Percentiles rank a stretch among this genome's conserved stretches.
phyloP scores from a whole-genome alignment of 306 rosid genomes.

The Lupinus albus region DNA sequence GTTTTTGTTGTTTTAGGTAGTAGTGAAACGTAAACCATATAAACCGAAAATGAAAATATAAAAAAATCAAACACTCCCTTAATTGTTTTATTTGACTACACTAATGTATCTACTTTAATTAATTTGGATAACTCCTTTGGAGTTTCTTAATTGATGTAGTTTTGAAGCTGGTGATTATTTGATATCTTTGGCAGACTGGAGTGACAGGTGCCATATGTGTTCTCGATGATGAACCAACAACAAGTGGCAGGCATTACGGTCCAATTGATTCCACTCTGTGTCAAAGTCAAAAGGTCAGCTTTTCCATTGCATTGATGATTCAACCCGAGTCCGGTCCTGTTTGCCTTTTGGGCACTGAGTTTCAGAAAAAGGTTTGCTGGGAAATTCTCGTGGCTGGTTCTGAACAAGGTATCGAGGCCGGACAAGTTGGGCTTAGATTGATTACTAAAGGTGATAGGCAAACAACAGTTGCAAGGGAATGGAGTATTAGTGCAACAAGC shows the following conservation, averaged over 20 bases:
- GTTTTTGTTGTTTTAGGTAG: no score
- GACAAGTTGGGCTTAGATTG: slow-evolving; percentile 98
- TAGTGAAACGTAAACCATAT: background rate
- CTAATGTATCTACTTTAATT: slow-evolving; percentile 3
- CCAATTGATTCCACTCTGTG: slow-evolving; percentile 78
- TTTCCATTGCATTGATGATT: slow-evolving; percentile 85
- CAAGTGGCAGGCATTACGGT: slow-evolving; percentile 88
- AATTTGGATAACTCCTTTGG: slow-evolving; percentile 2
- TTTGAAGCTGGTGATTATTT: slow-evolving; percentile 32
- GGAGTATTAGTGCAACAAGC: slow-evolving; percentile 92
- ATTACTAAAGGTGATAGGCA: slow-evolving; percentile 98
- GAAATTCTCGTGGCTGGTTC: slow-evolving; percentile 97
- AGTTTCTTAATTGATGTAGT: slow-evolving; percentile 20
- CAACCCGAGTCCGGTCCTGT: slow-evolving; percentile 99
- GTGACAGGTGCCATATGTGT: slow-evolving; percentile 82
- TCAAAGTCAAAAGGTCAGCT: slow-evolving; percentile 78
- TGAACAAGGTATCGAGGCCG: slow-evolving; percentile 99
- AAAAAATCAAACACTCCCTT: background rate
- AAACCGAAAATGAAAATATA: background rate
- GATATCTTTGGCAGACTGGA: slow-evolving; percentile 76
- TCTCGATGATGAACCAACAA: slow-evolving; percentile 96
- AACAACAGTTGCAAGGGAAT: slow-evolving; percentile 88
- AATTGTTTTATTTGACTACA: background rate
- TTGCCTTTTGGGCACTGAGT: slow-evolving; percentile 94
- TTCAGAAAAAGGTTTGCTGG: slow-evolving; percentile 90